Conservation (phyloP, 148 eudicot species). For the Heliamphora exappendiculata region DNA sequence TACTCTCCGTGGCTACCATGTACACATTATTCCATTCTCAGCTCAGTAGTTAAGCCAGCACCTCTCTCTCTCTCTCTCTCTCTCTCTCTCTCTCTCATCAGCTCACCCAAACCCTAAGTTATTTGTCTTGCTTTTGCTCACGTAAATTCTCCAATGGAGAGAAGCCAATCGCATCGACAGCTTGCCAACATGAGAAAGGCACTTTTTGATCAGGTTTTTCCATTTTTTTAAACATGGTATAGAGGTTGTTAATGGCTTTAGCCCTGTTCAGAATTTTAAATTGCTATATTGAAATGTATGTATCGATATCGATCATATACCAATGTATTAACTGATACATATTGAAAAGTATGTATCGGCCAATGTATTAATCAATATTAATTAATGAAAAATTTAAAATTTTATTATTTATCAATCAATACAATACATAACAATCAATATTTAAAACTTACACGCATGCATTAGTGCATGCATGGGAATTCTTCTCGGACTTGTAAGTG, state of each 20-base stretch:
- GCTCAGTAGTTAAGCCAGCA: not conserved
- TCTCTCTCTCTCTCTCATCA: not conserved
- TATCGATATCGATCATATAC: no score
- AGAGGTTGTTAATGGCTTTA: not conserved
- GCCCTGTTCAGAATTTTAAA: no score
- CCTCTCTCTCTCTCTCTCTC: no score
- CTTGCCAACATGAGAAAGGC: constrained; percentile 74
- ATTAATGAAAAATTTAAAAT: no score
- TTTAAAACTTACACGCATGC: not conserved
- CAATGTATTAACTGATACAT: no score
- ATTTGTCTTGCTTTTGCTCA: constrained; percentile 2
- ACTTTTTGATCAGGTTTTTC: constrained; percentile 81
- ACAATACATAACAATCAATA: no score
- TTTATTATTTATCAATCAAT: no score
- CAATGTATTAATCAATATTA: no score
- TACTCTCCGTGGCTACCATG: not conserved
- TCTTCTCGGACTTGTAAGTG: not conserved
- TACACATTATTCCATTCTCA: constrained; percentile 5
- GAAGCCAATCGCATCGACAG: constrained; percentile 66
- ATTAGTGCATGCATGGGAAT: not conserved
- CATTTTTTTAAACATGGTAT: not conserved
- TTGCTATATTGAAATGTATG: no score
- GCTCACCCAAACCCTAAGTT: not conserved
- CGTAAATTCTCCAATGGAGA: constrained; percentile 34
- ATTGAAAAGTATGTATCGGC: no score